Evolutionary conservation across 352 stramenopile species (phyloP).

Genomic region (Globisporangium polare): DNA sequence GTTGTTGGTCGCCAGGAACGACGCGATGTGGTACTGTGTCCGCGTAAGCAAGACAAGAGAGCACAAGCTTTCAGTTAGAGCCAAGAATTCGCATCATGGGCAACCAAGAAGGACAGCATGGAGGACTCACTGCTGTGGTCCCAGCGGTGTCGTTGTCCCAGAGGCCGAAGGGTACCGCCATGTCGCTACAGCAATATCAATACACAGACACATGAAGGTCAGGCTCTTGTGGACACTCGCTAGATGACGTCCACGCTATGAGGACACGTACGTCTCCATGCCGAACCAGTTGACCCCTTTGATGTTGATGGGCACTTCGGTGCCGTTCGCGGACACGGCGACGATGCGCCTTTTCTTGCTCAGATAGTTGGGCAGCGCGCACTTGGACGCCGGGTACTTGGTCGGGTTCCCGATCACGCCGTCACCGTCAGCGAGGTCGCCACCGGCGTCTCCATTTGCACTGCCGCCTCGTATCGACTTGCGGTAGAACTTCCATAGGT

Average conservation of each 20-base stretch:
- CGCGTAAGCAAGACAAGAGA: neutral
- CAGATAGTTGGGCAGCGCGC: conserved; percentile 53
- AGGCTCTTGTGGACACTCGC: neutral
- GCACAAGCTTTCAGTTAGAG: neutral
- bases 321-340: conserved; percentile 34
- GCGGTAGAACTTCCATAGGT: conserved; percentile 18
- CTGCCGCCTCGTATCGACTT: conserved; percentile 39
- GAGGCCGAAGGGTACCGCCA: neutral
- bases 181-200: neutral
- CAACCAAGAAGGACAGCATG: neutral
- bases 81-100: neutral
- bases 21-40: conserved; percentile 27
- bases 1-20: conserved; percentile 34
- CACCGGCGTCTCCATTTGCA: conserved; percentile 18
- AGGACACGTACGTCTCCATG: conserved; percentile 28
- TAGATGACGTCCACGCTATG: neutral
- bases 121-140: conserved; percentile 17
- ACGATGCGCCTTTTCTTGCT: conserved; percentile 58
- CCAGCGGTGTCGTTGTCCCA: conserved; percentile 11
- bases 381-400: conserved; percentile 48
- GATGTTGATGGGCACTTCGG: conserved; percentile 32
- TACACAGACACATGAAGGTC: neutral
- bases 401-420: conserved; percentile 53
- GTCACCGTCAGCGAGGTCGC: conserved; percentile 41
- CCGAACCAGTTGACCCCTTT: conserved; percentile 45